Percentiles rank a stretch among this genome's conserved stretches.
Evolutionary conservation across 2,329 filamentous ascomycete genomes (phyloP).

Genomic region (Bimuria novae-zelandiae): DNA sequence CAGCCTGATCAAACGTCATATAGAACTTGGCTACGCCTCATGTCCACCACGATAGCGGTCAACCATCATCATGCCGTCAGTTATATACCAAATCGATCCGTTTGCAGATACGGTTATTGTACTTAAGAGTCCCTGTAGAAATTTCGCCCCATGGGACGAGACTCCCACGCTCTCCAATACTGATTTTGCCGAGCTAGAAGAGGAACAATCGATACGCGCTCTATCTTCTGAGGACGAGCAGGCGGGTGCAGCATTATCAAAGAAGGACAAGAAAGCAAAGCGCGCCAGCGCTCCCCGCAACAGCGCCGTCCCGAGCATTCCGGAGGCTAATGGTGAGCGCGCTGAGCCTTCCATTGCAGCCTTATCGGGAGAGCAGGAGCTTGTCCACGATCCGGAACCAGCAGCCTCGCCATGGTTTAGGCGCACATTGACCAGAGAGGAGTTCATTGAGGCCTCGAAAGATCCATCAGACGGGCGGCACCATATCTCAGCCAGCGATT

Average conservation of each 20-base stretch:
- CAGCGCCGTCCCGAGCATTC: not conserved
- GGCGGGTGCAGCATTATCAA: not conserved
- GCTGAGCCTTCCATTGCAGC: slow-evolving; percentile 5
- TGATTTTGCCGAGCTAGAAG: too few species aligned
- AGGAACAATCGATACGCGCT: slow-evolving; percentile 3
- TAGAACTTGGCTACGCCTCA: not conserved
- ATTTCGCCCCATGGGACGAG: slow-evolving; percentile 1
- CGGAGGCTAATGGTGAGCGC: not conserved
- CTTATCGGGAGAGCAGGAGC: slow-evolving; percentile 3
- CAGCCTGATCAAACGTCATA: slow-evolving; percentile 4
- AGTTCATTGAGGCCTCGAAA: slow-evolving; percentile 2
- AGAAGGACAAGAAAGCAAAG: not conserved
- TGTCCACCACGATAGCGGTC: not conserved
- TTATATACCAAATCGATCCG: not conserved
- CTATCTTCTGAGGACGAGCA: slow-evolving; percentile 1
- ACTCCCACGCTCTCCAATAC: slow-evolving; percentile 1
- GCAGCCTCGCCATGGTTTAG: slow-evolving; percentile 9
- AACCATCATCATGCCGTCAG: not conserved
- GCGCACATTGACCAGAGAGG: slow-evolving; percentile 1
- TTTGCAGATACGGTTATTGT: slow-evolving; percentile 4
- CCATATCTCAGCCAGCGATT: slow-evolving; percentile 16
- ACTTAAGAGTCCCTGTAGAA: not conserved
- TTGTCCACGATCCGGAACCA: slow-evolving; percentile 2
- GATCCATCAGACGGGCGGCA: slow-evolving; percentile 12
- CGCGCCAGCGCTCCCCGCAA: not conserved